Base-by-base conservation (phyloP, 108 stramenopile species). In the Craspedostauros australis region DNA sequence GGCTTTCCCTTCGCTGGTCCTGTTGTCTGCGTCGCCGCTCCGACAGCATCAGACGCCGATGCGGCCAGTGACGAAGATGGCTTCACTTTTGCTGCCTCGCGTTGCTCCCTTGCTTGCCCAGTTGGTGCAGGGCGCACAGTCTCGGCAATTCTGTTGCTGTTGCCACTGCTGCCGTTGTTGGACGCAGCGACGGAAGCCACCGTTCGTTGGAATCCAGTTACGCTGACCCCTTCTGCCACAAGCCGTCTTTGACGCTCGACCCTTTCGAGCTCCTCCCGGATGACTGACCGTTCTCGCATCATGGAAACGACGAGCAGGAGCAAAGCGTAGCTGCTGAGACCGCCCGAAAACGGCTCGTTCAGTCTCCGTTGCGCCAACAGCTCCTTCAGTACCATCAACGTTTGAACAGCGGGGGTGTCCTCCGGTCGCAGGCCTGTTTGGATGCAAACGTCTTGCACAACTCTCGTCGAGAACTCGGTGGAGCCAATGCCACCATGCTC, bases 331-430 rank as follows among this genome's bases (percentile, higher is more conserved):
- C 89, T 92, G 38, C 89, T 90, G 28, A 98, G 76, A 20, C 96
- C 96, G 32, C 96, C 96, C 1, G 93, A 88, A 62, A 91, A 96
- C 1, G 95, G 94, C 54, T 98, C 95, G 51, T 98, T 95, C 31
- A 95, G 66, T 22, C 90, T 86, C 45, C 84, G 67, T 44, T 90
- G 88, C 0, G 79, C 88, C 19, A 95, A 77, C 18, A 93, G 64
- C 72, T 95, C 85, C 70, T 96, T 95, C 39, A 95, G 41, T 2
- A 93, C 91, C 77, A 92, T 84, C 22, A 79, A 47, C 31, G 87
- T 71, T 32, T 90, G 93, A 21, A 91, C 88, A 28, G 81, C 62
- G 5, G 88, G 72, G 22, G 85, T 87, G 28, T 52, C 59, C 20
- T 91, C 90, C 0, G 81, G 68, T 4, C 77, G 51, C 8, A 86